Conservation (phyloP, 106 monocot genomes). For the Dendrobium nobile region DNA sequence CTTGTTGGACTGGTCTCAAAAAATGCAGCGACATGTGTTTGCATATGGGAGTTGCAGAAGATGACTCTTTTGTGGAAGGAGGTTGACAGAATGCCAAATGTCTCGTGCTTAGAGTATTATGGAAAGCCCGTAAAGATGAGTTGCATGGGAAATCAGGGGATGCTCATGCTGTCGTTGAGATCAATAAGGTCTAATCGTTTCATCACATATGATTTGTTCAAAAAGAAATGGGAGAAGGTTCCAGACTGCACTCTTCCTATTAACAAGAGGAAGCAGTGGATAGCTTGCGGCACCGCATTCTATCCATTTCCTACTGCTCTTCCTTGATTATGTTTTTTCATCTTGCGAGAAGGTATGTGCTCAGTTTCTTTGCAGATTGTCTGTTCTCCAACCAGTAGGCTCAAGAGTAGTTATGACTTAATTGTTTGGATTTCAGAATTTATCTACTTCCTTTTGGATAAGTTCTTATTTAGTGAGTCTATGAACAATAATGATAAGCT, state of each 20-base stretch:
- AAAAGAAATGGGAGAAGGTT: conserved; percentile 66
- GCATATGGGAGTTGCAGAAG: conserved; percentile 92
- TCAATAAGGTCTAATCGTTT: conserved; percentile 49
- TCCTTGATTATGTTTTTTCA: conserved; percentile 25
- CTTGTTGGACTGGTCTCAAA: conserved; percentile 78
- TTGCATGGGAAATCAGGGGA: conserved; percentile 66
- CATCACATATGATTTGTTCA: conserved; percentile 51
- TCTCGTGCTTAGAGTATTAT: conserved; percentile 86
- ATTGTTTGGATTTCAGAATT: neutral
- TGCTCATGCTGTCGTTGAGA: conserved; percentile 79
- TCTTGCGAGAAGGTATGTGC: conserved; percentile 3
- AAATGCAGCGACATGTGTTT: conserved; percentile 78
- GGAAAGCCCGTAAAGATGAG: conserved; percentile 77
- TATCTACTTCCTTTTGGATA: neutral
- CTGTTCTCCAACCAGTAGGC: neutral
- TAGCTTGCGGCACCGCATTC: conserved; percentile 63
- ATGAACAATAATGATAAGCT: neutral
- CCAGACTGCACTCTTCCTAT: conserved; percentile 36
- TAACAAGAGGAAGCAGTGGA: conserved; percentile 46
- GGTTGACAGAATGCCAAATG: conserved; percentile 99
- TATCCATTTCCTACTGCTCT: conserved; percentile 55
- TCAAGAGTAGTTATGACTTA: neutral
- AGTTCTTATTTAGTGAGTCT: neutral
- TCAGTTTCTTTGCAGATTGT: neutral
- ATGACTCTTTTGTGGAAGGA: conserved; percentile 99